Evolutionary conservation across 2,329 filamentous ascomycete genomes (phyloP), one percentile per base, ranked within the genome.

Genomic region (Ophiostoma sp.): DNA sequence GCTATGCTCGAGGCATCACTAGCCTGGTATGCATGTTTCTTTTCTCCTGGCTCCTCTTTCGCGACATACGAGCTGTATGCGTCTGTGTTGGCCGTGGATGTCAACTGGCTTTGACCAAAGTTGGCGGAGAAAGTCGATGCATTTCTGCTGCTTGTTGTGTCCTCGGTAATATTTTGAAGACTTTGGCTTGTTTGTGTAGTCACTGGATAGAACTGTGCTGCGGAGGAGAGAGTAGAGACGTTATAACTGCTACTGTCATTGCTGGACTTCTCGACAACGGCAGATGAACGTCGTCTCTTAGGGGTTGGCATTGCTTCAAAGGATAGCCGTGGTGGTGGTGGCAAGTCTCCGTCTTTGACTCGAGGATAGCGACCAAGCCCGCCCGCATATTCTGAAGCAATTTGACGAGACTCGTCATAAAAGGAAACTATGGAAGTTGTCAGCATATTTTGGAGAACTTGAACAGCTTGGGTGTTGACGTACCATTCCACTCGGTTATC

Each of bases 351-450:
- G 69, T 82, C 82, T 72, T 85, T 85, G 39, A 89, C 80, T 5
- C 85, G 85, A 31, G 90, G 87, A 81, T 98, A 98, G 75, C 89
- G 90, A 76, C 89, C 88, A 31, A 91, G 83, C 0, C 95, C 95
- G 3, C 93, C 94, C 71, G 89, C 87, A 80, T 98, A 98, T 80
- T 97, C 94, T 0, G 93, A 95, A 7, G 95, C 95, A 80, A 98
- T 97, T 64, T 92, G 87, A 39, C 94, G 88, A 28, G 95, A 98
- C 80, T 98, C 94, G 79, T 98, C 95, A 78, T 92, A 87, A 77
- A 98, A 98, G 70, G 89, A 87, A 17, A 98, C 89, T 88, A 42
- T 33, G 17, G 25, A 55, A 12, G 19, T 33, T 28, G 19, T 72
- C 4, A 72, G 50, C 9, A 8, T 12, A 39, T 36, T 9, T 48